Percentiles rank a stretch among this genome's conserved stretches.
Conservation (phyloP, 768 basidiomycete genomes). For the Boletus sensibilis region DNA sequence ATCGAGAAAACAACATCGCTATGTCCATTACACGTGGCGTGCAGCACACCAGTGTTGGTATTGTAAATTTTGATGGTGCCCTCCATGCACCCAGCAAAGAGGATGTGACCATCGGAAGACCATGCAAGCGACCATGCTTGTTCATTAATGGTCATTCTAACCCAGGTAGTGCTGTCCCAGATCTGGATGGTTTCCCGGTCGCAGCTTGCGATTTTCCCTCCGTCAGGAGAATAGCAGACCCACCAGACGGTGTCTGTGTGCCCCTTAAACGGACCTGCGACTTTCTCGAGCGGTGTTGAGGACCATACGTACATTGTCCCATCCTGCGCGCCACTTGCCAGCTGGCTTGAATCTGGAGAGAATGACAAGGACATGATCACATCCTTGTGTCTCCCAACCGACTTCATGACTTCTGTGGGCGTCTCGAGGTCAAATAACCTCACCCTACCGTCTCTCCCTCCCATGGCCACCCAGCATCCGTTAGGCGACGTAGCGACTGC, state of each 20-base stretch:
- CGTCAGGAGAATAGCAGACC: constrained; percentile 21
- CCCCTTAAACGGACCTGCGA: constrained; percentile 7
- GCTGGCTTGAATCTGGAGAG: constrained; percentile 15
- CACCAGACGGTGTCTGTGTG: constrained; percentile 18
- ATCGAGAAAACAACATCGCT: constrained; percentile 21
- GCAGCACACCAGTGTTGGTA: constrained; percentile 1
- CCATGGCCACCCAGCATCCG: constrained; percentile 16
- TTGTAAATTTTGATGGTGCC: constrained; percentile 17
- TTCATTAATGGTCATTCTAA: neutral
- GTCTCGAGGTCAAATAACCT: constrained; percentile 6
- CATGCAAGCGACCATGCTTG: constrained; percentile 25
- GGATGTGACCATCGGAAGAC: constrained; percentile 11
- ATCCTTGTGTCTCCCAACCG: neutral
- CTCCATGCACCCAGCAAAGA: constrained; percentile 20
- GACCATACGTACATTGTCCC: constrained; percentile 22
- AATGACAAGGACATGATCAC: constrained; percentile 17
- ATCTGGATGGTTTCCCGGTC: constrained; percentile 18
- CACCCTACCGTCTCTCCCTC: constrained; percentile 17
- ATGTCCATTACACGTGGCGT: constrained; percentile 11
- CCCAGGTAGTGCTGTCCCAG: constrained; percentile 13
- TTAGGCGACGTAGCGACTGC: constrained; percentile 9
- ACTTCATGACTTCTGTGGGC: neutral
- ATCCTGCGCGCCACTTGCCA: constrained; percentile 20
- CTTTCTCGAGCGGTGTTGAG: neutral
- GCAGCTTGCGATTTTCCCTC: constrained; percentile 18